Conservation (phyloP, 2,329 filamentous ascomycete species). For the Massarina eburnea region DNA sequence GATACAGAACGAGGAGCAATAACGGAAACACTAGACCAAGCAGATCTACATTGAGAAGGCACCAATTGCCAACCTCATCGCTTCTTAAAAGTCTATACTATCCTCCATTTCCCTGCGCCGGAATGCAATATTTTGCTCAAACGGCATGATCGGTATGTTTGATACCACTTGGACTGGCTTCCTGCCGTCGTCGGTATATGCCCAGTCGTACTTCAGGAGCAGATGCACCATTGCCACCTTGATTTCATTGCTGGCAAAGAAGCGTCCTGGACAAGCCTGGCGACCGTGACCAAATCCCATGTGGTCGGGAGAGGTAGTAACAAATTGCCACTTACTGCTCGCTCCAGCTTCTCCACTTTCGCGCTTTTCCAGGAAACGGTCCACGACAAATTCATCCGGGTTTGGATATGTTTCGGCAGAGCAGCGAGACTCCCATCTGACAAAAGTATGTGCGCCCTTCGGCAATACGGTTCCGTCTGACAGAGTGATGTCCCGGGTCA, state of each 20-base stretch:
- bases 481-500: constrained; percentile 3
- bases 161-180: no score
- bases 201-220: constrained; percentile 6
- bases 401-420: not conserved
- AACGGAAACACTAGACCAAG: no score
- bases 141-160: no score
- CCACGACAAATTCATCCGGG: constrained; percentile 4
- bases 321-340: not conserved
- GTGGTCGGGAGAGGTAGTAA: not conserved
- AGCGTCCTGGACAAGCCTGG: constrained; percentile 7
- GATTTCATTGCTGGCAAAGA: constrained; percentile 7
- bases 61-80: no score
- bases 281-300: constrained; percentile 6
- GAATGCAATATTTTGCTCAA: no score
- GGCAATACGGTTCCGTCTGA: constrained; percentile 10
- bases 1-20: no score
- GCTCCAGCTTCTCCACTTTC: not conserved
- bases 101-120: no score
- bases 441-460: no score
- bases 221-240: constrained; percentile 7
- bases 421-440: not conserved
- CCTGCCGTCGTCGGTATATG: no score
- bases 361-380: constrained; percentile 1
- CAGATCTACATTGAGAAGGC: no score
- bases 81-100: no score